Evolutionary conservation across 202 grass and related monocot genomes (phyloP), one percentile per base, ranked within the genome.

Genomic region (Digitaria exilis): DNA sequence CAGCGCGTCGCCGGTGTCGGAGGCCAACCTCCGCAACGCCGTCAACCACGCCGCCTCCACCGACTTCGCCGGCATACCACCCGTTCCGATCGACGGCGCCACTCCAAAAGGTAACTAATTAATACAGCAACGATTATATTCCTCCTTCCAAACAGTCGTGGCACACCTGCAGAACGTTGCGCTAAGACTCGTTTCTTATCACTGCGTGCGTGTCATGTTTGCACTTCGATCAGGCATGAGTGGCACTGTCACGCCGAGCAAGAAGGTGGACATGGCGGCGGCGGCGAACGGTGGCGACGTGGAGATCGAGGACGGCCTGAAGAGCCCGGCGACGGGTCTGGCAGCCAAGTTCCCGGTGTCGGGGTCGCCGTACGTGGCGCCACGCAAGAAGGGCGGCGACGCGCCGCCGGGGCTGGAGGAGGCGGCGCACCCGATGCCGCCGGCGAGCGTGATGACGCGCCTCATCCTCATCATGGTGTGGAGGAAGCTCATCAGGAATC

Each of bases 381-480:
- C 90, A 1, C 65, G 89, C 24, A 93, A 95, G 89, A 94, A 94
- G 78, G 77, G 65, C 30, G 80, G 35, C 34, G 91, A 84, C 83
- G 77, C 42, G 68, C 72, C 86, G 5, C 72, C 86, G 5, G 96
- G 96, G 41, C 84, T 96, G 72, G 91, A 84, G 66, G 91, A 98
- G 85, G 81, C 81, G 7, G 86, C 78, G 54, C 96, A 96, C 89
- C 89, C 84, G 85, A 98, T 98, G 96, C 96, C 96, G 17, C 96
- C 96, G 44, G 73, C 96, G 26, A 96, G 96, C 82, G 96, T 98
- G 26, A 98, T 98, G 91, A 98, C 93, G 9, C 86, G 96, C 65
- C 96, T 98, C 57, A 98, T 98, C 79, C 82, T 98, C 66, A 98
- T 98, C 89, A 98, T 98, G 96, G 96, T 98, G 57, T 98, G 96